phyloP scores from a whole-genome alignment of 1,139 yeast species.

The Candida gigantensis region DNA sequence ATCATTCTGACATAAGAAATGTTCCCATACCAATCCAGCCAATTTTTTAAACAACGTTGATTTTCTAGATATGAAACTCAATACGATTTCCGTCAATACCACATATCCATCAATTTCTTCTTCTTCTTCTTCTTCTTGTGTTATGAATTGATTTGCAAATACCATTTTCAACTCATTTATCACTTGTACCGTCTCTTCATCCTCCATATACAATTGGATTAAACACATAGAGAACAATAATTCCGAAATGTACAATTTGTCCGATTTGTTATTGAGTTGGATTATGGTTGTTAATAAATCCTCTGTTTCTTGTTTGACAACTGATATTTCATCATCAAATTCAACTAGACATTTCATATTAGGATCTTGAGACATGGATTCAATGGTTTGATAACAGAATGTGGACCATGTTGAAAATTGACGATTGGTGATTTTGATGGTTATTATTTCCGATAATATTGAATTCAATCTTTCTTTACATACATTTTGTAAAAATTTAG shows the following conservation, averaged over 20 bases:
- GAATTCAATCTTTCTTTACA: conserved; percentile 67
- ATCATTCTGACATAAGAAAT: conserved; percentile 36
- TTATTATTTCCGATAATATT: conserved; percentile 59
- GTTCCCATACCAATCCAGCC: conserved; percentile 77
- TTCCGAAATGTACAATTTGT: conserved; percentile 54
- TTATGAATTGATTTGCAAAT: conserved; percentile 41
- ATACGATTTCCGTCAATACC: conserved; percentile 75
- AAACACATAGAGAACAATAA: conserved; percentile 75
- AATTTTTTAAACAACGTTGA: conserved; percentile 71
- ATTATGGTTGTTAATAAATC: conserved; percentile 49
- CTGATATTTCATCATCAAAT: conserved; percentile 56
- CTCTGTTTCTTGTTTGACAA: conserved; percentile 53
- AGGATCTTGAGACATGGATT: conserved; percentile 23
- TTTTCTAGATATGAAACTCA: conserved; percentile 74
- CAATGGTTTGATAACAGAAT: conserved; percentile 35
- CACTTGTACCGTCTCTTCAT: conserved; percentile 74
- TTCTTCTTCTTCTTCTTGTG: conserved; percentile 21
- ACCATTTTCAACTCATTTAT: conserved; percentile 69
- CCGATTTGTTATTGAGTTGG: conserved; percentile 15
- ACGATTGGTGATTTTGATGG: conserved; percentile 32
- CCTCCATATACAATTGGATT: conserved; percentile 77
- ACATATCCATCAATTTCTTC: conserved; percentile 45
- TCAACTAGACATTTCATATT: conserved; percentile 32
- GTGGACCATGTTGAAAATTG: conserved; percentile 63
- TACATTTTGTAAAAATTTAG: conserved; percentile 24